phyloP scores from a whole-genome alignment of 768 basidiomycete genomes.

The Leccinum uliginosum region DNA sequence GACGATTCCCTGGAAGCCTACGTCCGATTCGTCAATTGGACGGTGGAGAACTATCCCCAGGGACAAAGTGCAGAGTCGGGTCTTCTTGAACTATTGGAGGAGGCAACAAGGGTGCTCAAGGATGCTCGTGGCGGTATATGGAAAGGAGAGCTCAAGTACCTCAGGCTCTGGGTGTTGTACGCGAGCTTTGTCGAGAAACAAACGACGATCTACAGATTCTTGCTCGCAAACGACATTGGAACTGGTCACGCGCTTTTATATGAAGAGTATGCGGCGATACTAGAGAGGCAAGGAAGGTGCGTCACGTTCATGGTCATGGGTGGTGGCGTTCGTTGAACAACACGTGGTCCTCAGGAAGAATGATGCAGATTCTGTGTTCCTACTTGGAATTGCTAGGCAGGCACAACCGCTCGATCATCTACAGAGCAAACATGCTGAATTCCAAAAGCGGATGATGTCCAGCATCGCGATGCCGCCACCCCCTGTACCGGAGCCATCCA shows the following conservation, averaged over 20 bases:
- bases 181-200: constrained; percentile 90
- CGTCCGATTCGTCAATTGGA: constrained; percentile 84
- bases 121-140: constrained; percentile 71
- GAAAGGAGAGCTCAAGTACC: constrained; percentile 76
- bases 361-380: constrained; percentile 86
- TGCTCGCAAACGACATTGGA: constrained; percentile 89
- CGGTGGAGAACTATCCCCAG: constrained; percentile 90
- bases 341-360: constrained; percentile 48
- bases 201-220: constrained; percentile 81
- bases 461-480: constrained; percentile 36
- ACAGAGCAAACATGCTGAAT: constrained; percentile 73
- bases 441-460: constrained; percentile 88
- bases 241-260: constrained; percentile 77
- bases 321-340: constrained; percentile 30
- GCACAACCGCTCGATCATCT: constrained; percentile 80
- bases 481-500: constrained; percentile 32
- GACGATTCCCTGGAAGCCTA: constrained; percentile 85
- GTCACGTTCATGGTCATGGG: constrained; percentile 28
- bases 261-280: constrained; percentile 83
- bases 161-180: constrained; percentile 93
- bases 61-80: constrained; percentile 87
- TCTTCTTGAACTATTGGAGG: constrained; percentile 88
- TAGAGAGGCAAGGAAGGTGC: constrained; percentile 82
- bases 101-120: constrained; percentile 82
- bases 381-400: constrained; percentile 81